phyloP scores from a whole-genome alignment of 208 protist species.

The Wallacemonas collosoma region DNA sequence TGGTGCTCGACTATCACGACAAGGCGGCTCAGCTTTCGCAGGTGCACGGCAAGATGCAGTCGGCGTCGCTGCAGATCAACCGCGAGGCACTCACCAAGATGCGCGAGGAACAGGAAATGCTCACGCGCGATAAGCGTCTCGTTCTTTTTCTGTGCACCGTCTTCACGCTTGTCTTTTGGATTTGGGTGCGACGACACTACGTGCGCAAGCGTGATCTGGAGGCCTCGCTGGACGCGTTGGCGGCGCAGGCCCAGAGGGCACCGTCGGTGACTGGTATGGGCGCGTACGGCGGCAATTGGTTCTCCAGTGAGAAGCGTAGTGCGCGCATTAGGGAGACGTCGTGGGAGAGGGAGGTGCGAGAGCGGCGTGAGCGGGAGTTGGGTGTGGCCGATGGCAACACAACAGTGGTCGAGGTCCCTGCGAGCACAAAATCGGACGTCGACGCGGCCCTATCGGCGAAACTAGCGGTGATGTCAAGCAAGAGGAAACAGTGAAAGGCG shows the following conservation, averaged over 20 bases:
- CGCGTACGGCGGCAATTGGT: slow-evolving; percentile 65
- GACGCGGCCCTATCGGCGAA: slow-evolving; percentile 18
- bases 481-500: background rate
- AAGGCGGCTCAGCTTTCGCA: slow-evolving; percentile 87
- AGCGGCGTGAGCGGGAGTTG: slow-evolving; percentile 40
- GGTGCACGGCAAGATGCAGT: slow-evolving; percentile 88
- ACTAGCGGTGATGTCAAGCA: slow-evolving; percentile 27
- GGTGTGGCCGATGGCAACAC: background rate
- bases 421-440: background rate
- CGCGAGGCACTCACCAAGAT: slow-evolving; percentile 77
- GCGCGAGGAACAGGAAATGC: slow-evolving; percentile 86
- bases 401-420: background rate
- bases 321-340: slow-evolving; percentile 59
- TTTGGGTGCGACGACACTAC: slow-evolving; percentile 89
- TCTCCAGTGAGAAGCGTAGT: slow-evolving; percentile 68
- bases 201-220: slow-evolving; percentile 55
- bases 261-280: slow-evolving; percentile 57
- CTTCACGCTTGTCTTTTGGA: slow-evolving; percentile 71
- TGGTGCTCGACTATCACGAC: slow-evolving; percentile 91
- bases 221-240: slow-evolving; percentile 20
- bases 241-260: slow-evolving; percentile 15
- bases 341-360: slow-evolving; percentile 81
- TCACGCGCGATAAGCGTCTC: slow-evolving; percentile 77
- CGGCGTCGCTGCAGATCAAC: slow-evolving; percentile 72
- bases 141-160: slow-evolving; percentile 57